Evolutionary conservation across 2,329 filamentous ascomycete species (phyloP).

Genomic region (Verticillium dahliae): DNA sequence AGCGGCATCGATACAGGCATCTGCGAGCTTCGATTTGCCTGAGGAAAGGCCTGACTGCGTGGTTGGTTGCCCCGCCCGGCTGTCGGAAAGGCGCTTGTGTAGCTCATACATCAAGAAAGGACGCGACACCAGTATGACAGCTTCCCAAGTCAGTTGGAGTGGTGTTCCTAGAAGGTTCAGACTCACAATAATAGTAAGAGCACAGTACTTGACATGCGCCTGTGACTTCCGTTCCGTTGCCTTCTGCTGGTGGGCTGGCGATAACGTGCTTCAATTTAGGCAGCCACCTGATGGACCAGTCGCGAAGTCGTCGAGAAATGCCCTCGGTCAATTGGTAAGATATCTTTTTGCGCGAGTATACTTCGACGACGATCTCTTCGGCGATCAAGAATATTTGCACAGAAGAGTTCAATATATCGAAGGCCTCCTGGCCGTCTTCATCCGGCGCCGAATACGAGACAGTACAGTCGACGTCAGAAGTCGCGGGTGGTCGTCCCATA

Average conservation of each 20-base stretch:
- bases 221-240: constrained; percentile 23
- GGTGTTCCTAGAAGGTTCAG: no score
- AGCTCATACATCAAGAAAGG: constrained; percentile 52
- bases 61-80: constrained; percentile 2
- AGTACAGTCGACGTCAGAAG: constrained; percentile 48
- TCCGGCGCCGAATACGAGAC: constrained; percentile 35
- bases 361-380: constrained; percentile 42
- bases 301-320: constrained; percentile 43
- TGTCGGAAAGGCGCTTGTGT: constrained; percentile 34
- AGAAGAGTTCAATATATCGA: constrained; percentile 42
- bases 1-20: constrained; percentile 49
- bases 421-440: constrained; percentile 26
- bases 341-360: constrained; percentile 47
- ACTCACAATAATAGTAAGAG: constrained; percentile 41
- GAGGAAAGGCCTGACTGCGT: constrained; percentile 20
- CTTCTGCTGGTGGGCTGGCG: constrained; percentile 13
- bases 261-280: constrained; percentile 33
- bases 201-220: constrained; percentile 45
- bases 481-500: constrained; percentile 47
- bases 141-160: constrained; percentile 10
- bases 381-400: constrained; percentile 46
- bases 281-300: constrained; percentile 45
- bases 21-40: constrained; percentile 42
- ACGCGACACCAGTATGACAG: constrained; percentile 49
- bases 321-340: constrained; percentile 46